Conservation (phyloP, 352 stramenopile genomes). For the Thraustotheca clavata region DNA sequence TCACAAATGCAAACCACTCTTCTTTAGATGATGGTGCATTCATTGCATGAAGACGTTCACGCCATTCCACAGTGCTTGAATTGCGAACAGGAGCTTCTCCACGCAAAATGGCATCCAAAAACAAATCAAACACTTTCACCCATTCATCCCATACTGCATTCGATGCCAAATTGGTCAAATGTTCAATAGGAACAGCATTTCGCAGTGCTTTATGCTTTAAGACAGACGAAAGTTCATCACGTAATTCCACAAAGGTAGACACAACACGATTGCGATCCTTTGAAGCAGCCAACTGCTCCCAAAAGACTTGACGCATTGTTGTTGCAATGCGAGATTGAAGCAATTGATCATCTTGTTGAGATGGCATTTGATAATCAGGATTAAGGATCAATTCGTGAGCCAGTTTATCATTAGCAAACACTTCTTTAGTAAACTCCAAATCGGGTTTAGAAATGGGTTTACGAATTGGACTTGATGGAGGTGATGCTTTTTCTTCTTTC, state of each 20-base stretch:
- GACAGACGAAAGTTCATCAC: slow-evolving; percentile 28
- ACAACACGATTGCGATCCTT: slow-evolving; percentile 46
- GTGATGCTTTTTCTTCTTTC: background rate
- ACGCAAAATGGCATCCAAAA: slow-evolving; percentile 39
- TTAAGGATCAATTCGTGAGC: slow-evolving; percentile 73
- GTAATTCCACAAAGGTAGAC: slow-evolving; percentile 42
- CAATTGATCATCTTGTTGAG: background rate
- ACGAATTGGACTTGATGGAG: background rate
- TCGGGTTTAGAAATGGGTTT: slow-evolving; percentile 29
- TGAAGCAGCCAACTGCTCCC: slow-evolving; percentile 42
- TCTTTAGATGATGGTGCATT: slow-evolving; percentile 24
- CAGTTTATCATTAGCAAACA: slow-evolving; percentile 49
- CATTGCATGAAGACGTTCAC: slow-evolving; percentile 25
- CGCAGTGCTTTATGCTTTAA: slow-evolving; percentile 9
- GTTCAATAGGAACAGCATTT: background rate
- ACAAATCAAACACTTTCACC: slow-evolving; percentile 17
- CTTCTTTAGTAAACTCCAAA: slow-evolving; percentile 21
- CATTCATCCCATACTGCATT: background rate
- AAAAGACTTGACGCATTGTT: slow-evolving; percentile 59
- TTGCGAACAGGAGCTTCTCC: slow-evolving; percentile 46
- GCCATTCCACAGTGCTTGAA: slow-evolving; percentile 35
- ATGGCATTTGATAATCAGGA: slow-evolving; percentile 40
- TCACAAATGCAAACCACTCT: slow-evolving; percentile 24
- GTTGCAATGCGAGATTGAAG: slow-evolving; percentile 30
- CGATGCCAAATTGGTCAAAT: background rate